Evolutionary conservation across 2,329 filamentous ascomycete genomes (phyloP), one percentile per base, ranked within the genome.

Genomic region (Penicillium janthinellum): DNA sequence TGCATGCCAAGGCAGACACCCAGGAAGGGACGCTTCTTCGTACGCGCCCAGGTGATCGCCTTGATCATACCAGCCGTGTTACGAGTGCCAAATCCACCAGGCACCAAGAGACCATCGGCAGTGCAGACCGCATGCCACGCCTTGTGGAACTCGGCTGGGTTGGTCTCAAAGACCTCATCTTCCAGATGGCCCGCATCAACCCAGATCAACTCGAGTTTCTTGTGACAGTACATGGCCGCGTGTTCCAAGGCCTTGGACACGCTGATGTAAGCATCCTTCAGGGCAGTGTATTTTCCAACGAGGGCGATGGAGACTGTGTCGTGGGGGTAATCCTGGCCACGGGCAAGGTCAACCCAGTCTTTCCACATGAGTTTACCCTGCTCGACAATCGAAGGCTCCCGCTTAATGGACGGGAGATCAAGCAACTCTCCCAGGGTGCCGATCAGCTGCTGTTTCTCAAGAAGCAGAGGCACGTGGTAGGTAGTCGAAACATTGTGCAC

Each of bases 1-100:
- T 98, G 95, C 88, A 96, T 92, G 58, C 92, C 92, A 22, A 97
- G 82, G 74, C 94, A 97, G 64, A 98, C 90, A 60, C 95, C 95
- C 0, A 98, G 83, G 78, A 90, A 97, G 1, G 92, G 92, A 3
- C 86, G 86, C 63, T 89, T 88, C 69, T 92, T 88, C 66, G 90
- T 89, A 57, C 95, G 88, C 1, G 94, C 93, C 88, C 90, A 97
- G 64, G 88, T 89, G n/a, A 90, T 89, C 3, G 90, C 90, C 57
- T 86, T 82, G 70, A 98, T 89, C 92, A 98, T 98, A 63, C 95
- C 95, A 73, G 94, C 89, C 0, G 87, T 92, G 59, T 92, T 94
- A 67, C 95, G 84, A 39, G 82, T 79, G 50, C 94, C 94, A 68
- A 96, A 96, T 0, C 91, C 92, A 57, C 87, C 92, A 1, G 89